Conservation (phyloP, 495 filamentous ascomycete species). For the Sabuloglossum arenarium region DNA sequence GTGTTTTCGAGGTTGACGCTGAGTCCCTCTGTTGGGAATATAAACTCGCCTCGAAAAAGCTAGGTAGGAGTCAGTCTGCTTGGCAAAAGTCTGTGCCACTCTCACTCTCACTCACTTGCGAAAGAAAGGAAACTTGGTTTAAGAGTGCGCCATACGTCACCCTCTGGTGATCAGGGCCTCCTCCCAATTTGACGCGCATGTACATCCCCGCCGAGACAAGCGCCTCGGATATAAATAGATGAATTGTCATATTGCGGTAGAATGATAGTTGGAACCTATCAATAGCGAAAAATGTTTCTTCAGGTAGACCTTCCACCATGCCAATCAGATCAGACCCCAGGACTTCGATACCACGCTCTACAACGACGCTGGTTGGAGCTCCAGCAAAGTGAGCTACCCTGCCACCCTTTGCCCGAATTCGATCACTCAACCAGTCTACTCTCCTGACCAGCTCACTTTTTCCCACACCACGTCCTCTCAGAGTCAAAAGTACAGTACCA, state of each 20-base stretch:
- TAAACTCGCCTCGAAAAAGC: slow-evolving; percentile 91
- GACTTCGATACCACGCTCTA: slow-evolving; percentile 77
- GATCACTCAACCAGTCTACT: slow-evolving; percentile 72
- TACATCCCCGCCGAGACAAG: slow-evolving; percentile 80
- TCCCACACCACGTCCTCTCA: slow-evolving; percentile 81
- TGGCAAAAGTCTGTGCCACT: background rate
- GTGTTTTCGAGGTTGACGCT: slow-evolving; percentile 60
- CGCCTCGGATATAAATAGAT: slow-evolving; percentile 84
- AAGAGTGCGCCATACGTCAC: slow-evolving; percentile 50
- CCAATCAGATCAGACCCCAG: slow-evolving; percentile 77
- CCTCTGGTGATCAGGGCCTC: slow-evolving; percentile 56
- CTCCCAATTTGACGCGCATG: slow-evolving; percentile 70
- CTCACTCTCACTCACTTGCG: slow-evolving; percentile 26
- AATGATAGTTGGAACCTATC: slow-evolving; percentile 89
- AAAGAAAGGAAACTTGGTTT: slow-evolving; percentile 71
- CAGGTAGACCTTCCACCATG: slow-evolving; percentile 50
- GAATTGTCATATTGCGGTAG: slow-evolving; percentile 98
- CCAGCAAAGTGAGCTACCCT: slow-evolving; percentile 84
- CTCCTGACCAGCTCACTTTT: slow-evolving; percentile 66
- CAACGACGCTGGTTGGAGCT: slow-evolving; percentile 54
- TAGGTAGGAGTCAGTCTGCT: slow-evolving; percentile 15
- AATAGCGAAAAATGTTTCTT: slow-evolving; percentile 81
- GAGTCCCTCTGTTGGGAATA: slow-evolving; percentile 77
- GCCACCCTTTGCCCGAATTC: slow-evolving; percentile 69
- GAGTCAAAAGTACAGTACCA: slow-evolving; percentile 78